phyloP scores from a whole-genome alignment of 2,329 filamentous ascomycete genomes.

The Fusarium sarcochroum region DNA sequence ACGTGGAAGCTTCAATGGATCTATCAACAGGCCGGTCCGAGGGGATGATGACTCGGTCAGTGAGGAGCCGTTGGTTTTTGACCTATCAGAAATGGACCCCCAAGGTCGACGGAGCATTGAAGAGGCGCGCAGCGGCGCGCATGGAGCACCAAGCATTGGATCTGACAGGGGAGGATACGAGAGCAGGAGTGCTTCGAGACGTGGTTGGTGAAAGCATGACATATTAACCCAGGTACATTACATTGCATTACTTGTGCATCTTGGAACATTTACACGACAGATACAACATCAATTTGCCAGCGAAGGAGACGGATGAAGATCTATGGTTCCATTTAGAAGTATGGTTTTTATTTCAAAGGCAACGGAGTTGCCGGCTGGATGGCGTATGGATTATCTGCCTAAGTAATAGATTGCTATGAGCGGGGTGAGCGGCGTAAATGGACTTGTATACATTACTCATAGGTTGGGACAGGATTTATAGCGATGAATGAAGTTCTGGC shows the following conservation, averaged over 20 bases:
- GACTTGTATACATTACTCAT: conserved; percentile 25
- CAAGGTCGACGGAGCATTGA: conserved; percentile 71
- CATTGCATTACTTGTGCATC: conserved; percentile 18
- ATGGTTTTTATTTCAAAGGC: conserved; percentile 28
- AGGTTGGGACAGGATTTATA: not conserved
- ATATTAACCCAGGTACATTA: conserved; percentile 7
- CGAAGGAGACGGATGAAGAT: not conserved
- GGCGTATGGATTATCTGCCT: conserved; percentile 32
- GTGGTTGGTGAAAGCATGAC: conserved; percentile 53
- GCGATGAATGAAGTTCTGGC: conserved; percentile 7
- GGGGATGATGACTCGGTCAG: conserved; percentile 68
- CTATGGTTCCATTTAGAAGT: conserved; percentile 19
- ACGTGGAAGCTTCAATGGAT: conserved; percentile 62
- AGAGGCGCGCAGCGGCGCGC: conserved; percentile 60
- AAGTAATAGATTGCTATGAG: conserved; percentile 26
- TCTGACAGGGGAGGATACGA: conserved; percentile 59
- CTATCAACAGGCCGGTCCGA: conserved; percentile 55
- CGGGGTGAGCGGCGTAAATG: conserved; percentile 31
- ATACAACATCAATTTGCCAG: conserved; percentile 17
- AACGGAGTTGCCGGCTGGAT: conserved; percentile 34
- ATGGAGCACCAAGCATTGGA: conserved; percentile 50
- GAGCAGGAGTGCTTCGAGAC: conserved; percentile 53
- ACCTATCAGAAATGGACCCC: conserved; percentile 78
- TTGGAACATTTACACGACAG: conserved; percentile 19
- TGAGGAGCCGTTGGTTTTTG: conserved; percentile 79